Evolutionary conservation across 495 filamentous ascomycete genomes (phyloP), one percentile per base, ranked within the genome.

Genomic region (Neurospora intermedia): DNA sequence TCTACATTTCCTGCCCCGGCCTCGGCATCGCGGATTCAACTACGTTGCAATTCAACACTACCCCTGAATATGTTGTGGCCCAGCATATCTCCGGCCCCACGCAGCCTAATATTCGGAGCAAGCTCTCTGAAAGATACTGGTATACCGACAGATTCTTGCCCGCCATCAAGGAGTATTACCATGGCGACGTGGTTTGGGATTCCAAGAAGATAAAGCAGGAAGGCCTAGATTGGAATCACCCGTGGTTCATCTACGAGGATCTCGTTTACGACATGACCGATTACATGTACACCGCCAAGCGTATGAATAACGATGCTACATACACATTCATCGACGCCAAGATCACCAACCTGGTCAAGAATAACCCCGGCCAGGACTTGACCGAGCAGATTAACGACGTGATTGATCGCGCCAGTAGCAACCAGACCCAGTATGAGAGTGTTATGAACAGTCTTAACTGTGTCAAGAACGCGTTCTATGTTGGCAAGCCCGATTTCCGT

Each of bases 251-350:
- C 73, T 85, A 95, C 69, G 83, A 93, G 69, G 83, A 87, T 48
- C 89, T 85, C 38, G 84, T 98, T 31, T 98, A 94, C 77, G 96
- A 99, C 78, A 81, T 99, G 54, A 97, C 93, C 2, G 88, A 98
- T 78, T 99, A 99, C 82, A 93, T 93, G 81, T 83, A 92, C 71
- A 97, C 94, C 9, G 82, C 86, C 79, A 84, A 90, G 54, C 82
- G 87, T 45, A 54, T 75, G n/a, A 75, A 80, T 39, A 77, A 81
- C 43, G 72, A 81, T 15, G 74, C 82, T 6, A 73, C 73, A 9
- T 96, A 91, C 79, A 79, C 85, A 20, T 98, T 93, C 82, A 82
- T 99, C 42, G 90, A 94, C 54, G 66, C 74, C 4, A 78, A 85
- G 10, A 76, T 99, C 15, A 85, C 89, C 31, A 82, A 87, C 0